phyloP scores from a whole-genome alignment of 106 monocot species.

The Acanthochlamys bracteata region DNA sequence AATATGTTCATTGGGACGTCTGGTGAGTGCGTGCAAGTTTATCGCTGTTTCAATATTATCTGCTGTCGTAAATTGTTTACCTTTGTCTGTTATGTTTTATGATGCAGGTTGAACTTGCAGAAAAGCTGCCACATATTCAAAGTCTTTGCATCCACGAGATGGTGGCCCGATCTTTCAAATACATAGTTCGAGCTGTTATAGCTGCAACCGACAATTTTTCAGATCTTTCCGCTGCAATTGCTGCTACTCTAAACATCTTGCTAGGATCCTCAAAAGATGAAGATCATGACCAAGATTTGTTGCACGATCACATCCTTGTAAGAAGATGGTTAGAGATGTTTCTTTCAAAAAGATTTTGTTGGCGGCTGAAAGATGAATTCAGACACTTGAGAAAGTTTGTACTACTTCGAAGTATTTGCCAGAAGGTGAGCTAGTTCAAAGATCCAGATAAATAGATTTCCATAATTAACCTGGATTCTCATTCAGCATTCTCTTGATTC shows the following conservation, averaged over 20 bases:
- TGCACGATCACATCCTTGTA: conserved; percentile 37
- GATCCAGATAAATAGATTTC: conserved; percentile 44
- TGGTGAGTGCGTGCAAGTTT: conserved; percentile 45
- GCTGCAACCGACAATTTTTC: conserved; percentile 43
- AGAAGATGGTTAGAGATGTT: conserved; percentile 77
- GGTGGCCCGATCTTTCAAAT: conserved; percentile 97
- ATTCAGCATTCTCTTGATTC: too few species aligned
- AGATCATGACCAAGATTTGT: conserved; percentile 16
- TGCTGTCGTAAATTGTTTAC: too few species aligned
- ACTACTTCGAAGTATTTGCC: conserved; percentile 80
- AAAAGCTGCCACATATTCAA: conserved; percentile 92
- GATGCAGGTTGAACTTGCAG: conserved; percentile 78
- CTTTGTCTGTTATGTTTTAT: neutral
- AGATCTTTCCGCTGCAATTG: conserved; percentile 44
- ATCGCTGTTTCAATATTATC: too few species aligned
- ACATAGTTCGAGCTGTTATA: conserved; percentile 77
- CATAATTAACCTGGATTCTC: too few species aligned
- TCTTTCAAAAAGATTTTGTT: conserved; percentile 78
- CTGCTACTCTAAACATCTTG: conserved; percentile 71
- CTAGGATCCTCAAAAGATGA: conserved; percentile 38
- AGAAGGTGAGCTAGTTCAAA: conserved; percentile 94
- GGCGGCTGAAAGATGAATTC: conserved; percentile 48
- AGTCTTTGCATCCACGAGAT: conserved; percentile 96
- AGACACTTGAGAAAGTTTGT: conserved; percentile 80
- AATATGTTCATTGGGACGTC: conserved; percentile 80